Conservation (phyloP, 169 alveolate species). For the Plasmodium vinckei region DNA sequence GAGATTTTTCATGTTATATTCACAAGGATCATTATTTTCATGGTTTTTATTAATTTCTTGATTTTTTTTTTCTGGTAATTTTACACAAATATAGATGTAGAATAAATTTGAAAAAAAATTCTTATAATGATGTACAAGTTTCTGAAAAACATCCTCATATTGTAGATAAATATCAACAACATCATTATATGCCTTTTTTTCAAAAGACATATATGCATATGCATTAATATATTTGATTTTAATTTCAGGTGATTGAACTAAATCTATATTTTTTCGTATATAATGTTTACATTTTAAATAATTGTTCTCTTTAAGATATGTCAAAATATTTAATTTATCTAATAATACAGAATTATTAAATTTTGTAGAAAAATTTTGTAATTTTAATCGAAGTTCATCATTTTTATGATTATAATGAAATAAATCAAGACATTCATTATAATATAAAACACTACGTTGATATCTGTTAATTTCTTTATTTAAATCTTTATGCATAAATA, state of each 20-base stretch:
- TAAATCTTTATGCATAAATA: conserved; percentile 12
- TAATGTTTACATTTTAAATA: conserved; percentile 50
- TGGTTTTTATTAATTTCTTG: background rate
- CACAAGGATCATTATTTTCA: conserved; percentile 14
- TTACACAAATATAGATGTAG: conserved; percentile 48
- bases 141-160: conserved; percentile 42
- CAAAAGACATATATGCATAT: conserved; percentile 37
- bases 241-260: conserved; percentile 27
- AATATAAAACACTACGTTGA: background rate
- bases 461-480: background rate
- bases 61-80: background rate
- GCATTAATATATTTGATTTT: conserved; percentile 62
- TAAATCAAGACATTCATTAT: conserved; percentile 25
- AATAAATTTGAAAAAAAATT: conserved; percentile 53
- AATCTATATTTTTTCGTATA: conserved; percentile 30
- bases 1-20: conserved; percentile 27
- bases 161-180: conserved; percentile 26
- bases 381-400: conserved; percentile 44
- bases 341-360: conserved; percentile 23
- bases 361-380: background rate
- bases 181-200: conserved; percentile 46
- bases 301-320: conserved; percentile 10
- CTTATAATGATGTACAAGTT: conserved; percentile 8
- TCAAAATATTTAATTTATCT: conserved; percentile 23
- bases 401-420: background rate